Conservation (phyloP, 495 filamentous ascomycete genomes). For the Lepidopterella palustris region DNA sequence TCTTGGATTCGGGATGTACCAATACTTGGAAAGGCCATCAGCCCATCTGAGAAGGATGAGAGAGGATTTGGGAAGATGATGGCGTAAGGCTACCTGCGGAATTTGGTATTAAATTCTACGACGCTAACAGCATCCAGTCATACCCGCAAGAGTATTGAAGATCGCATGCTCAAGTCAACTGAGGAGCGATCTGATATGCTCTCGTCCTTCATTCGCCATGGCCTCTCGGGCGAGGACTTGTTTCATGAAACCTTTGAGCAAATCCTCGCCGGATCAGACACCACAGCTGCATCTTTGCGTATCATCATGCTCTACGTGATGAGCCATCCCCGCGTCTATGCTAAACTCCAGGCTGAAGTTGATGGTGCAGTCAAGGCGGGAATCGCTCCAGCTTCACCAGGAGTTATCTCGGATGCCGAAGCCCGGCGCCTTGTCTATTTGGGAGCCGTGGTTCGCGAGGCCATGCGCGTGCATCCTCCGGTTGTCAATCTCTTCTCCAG, state of each 20-base stretch:
- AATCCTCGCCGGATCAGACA: conserved; percentile 29
- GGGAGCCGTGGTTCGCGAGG: conserved; percentile 22
- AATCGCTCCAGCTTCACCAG: conserved; percentile 4
- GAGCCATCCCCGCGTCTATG: conserved; percentile 20
- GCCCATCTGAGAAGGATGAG: conserved; percentile 18
- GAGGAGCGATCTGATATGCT: conserved; percentile 35
- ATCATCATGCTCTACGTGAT: conserved; percentile 24
- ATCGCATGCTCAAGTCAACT: conserved; percentile 12
- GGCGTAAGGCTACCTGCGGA: background rate
- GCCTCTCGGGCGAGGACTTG: conserved; percentile 34
- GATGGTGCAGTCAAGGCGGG: conserved; percentile 22
- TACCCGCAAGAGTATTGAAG: conserved; percentile 8
- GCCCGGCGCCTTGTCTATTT: conserved; percentile 18
- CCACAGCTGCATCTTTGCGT: conserved; percentile 17
- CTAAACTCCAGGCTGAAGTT: conserved; percentile 24
- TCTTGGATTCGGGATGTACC: conserved; percentile 18
- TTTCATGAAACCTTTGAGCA: conserved; percentile 34
- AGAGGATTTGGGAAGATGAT: conserved; percentile 25
- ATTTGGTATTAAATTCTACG: background rate
- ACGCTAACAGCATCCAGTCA: background rate
- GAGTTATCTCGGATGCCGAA: conserved; percentile 18
- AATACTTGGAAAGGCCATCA: conserved; percentile 17
- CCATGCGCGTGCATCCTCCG: conserved; percentile 24
- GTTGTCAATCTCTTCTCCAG: conserved; percentile 20
- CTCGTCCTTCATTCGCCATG: conserved; percentile 38